A percentile compares a stretch with the other conserved stretches of the same genome.
Evolutionary conservation across 1,284 basidiomycete genomes (phyloP).

Genomic region (Puccinia coronata): DNA sequence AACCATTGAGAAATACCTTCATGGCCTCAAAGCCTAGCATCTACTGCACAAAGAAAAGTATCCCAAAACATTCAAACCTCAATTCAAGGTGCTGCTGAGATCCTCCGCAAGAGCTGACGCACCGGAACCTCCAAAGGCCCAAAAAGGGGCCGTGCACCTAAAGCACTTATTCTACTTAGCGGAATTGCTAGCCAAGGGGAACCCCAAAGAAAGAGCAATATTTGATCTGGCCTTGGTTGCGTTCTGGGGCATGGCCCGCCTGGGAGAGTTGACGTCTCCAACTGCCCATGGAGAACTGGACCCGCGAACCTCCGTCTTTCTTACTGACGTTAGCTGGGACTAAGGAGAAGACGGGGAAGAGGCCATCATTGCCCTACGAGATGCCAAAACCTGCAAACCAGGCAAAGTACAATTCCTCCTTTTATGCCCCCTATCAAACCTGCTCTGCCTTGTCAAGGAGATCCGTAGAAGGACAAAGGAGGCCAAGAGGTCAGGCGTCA

Average conservation of each 20-base stretch:
- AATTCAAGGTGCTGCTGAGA: neutral
- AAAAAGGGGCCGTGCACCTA: neutral
- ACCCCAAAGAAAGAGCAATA: neutral
- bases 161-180: neutral
- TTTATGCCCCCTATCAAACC: too few species aligned
- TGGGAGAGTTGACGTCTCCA: neutral
- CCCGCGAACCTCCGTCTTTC: neutral
- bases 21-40: neutral
- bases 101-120: neutral
- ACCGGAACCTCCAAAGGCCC: neutral
- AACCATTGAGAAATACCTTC: neutral
- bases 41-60: neutral
- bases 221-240: neutral
- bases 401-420: too few species aligned
- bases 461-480: too few species aligned
- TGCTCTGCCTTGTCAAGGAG: too few species aligned
- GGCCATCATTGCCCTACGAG: neutral
- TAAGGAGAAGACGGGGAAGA: neutral
- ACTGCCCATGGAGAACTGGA: too few species aligned
- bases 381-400: too few species aligned
- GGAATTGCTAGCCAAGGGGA: neutral
- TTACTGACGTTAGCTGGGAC: neutral
- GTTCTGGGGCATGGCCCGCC: slow-evolving; percentile 12
- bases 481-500: too few species aligned
- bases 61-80: too few species aligned